Conservation (phyloP, 1,284 basidiomycete genomes). For the Irpex sp. region DNA sequence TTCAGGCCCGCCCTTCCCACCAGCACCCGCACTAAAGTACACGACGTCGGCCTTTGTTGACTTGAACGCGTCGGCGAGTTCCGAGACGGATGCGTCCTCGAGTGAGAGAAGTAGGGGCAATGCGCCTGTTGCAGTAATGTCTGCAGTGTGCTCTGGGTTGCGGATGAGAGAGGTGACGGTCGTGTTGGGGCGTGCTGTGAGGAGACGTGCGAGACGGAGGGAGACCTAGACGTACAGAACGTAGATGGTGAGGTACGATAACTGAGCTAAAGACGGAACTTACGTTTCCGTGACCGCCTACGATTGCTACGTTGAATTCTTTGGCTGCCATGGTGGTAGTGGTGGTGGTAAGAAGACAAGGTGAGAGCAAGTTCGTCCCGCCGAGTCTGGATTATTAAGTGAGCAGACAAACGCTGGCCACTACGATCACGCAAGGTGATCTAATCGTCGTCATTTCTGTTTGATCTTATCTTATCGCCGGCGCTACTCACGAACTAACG, state of each 20-base stretch:
- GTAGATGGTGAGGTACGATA: neutral
- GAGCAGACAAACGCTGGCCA: neutral
- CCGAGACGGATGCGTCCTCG: constrained; percentile 42
- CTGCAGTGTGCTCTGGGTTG: constrained; percentile 37
- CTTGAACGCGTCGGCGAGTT: constrained; percentile 48
- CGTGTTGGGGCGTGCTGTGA: constrained; percentile 33
- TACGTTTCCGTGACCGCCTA: constrained; percentile 51
- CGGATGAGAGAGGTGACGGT: constrained; percentile 58
- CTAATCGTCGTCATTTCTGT: too few species aligned
- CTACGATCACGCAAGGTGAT: neutral
- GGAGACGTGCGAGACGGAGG: constrained; percentile 45
- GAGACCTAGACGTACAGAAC: constrained; percentile 36
- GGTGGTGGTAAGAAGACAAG: neutral
- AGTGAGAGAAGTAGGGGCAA: constrained; percentile 55
- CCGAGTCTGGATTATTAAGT: too few species aligned
- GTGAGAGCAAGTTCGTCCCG: too few species aligned
- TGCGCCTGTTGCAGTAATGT: constrained; percentile 39
- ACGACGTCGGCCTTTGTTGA: constrained; percentile 41
- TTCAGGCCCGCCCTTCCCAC: constrained; percentile 59
- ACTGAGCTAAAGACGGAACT: neutral
- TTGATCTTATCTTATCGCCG: too few species aligned
- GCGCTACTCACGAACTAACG: too few species aligned
- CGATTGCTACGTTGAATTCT: constrained; percentile 29
- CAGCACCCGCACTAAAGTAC: constrained; percentile 66
- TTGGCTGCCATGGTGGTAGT: neutral